phyloP scores from a whole-genome alignment of 306 rosid species.

The Cucurbita pepo region DNA sequence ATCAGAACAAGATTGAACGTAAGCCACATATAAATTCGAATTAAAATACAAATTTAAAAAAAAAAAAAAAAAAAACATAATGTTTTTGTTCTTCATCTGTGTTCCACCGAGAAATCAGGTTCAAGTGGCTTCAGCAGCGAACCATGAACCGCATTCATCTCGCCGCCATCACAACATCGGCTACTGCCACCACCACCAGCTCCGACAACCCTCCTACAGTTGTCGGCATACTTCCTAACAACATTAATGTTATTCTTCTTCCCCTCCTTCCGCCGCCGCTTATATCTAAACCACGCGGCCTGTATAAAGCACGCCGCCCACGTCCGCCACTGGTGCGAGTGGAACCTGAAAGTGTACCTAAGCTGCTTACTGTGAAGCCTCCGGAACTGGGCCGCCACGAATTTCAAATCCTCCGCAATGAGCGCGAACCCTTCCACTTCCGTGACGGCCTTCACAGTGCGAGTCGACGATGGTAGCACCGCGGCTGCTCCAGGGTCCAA shows the following conservation, averaged over 20 bases:
- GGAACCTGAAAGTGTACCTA: neutral
- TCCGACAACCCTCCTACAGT: too few species aligned
- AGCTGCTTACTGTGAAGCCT: neutral
- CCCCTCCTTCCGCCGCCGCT: neutral
- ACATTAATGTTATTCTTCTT: neutral
- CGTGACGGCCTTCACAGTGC: neutral
- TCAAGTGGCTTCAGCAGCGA: neutral
- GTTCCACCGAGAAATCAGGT: neutral
- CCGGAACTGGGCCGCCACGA: neutral
- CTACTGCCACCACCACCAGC: too few species aligned
- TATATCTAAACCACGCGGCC: neutral
- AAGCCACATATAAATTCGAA: too few species aligned
- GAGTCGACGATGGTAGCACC: neutral
- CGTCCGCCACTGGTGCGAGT: neutral
- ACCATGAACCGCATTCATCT: neutral
- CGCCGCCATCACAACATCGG: too few species aligned
- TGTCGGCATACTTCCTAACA: neutral
- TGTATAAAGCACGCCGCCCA: slow-evolving; percentile 1
- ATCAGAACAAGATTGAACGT: too few species aligned
- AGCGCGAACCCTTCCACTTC: neutral
- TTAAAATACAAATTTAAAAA: too few species aligned
- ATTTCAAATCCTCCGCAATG: neutral
- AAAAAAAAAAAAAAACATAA: too few species aligned
- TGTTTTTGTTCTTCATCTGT: neutral
- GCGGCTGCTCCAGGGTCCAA: neutral